Evolutionary conservation across 768 basidiomycete species (phyloP).

Genomic region (Pholiota microspora): DNA sequence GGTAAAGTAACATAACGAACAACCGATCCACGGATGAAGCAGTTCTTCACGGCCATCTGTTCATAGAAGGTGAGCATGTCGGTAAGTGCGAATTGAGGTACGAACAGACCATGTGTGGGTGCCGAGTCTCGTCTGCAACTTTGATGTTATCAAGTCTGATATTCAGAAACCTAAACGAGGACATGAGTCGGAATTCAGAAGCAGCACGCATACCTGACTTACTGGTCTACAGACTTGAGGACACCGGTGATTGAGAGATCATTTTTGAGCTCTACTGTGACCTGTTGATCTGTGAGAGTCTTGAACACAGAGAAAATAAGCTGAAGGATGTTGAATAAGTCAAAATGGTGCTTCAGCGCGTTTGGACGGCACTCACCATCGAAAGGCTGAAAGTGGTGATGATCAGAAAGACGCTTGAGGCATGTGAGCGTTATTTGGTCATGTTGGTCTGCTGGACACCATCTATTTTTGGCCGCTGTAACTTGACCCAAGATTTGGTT

Average conservation of each 20-base stretch:
- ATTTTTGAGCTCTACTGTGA: conserved; percentile 98
- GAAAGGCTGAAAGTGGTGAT: conserved; percentile 6
- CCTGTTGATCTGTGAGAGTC: conserved; percentile 95
- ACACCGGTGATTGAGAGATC: conserved; percentile 95
- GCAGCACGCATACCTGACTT: conserved; percentile 6
- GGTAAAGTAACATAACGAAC: conserved; percentile 97
- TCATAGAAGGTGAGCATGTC: conserved; percentile 3
- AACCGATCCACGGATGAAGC: conserved; percentile 97
- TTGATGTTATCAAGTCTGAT: conserved; percentile 94
- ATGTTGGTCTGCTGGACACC: conserved; percentile 2
- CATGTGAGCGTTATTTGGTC: conserved; percentile 7
- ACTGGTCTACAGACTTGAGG: conserved; percentile 98
- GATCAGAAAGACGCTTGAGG: background rate
- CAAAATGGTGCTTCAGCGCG: background rate
- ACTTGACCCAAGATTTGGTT: background rate
- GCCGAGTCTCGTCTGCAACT: conserved; percentile 87
- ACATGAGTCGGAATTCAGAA: conserved; percentile 1
- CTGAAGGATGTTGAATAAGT: conserved; percentile 33
- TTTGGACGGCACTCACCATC: conserved; percentile 14
- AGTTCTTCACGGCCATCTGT: conserved; percentile 98
- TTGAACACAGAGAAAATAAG: conserved; percentile 99
- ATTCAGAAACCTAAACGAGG: conserved; percentile 73
- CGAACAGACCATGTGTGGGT: conserved; percentile 90
- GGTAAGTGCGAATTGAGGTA: background rate
- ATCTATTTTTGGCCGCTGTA: conserved; percentile 6